Percentiles rank a stretch among this genome's conserved stretches.
These are phyloP conservation scores for Hypoxylon sp. DNA, from an alignment of 2,329 filamentous ascomycete species.

Conservation along the genomic window DNA sequence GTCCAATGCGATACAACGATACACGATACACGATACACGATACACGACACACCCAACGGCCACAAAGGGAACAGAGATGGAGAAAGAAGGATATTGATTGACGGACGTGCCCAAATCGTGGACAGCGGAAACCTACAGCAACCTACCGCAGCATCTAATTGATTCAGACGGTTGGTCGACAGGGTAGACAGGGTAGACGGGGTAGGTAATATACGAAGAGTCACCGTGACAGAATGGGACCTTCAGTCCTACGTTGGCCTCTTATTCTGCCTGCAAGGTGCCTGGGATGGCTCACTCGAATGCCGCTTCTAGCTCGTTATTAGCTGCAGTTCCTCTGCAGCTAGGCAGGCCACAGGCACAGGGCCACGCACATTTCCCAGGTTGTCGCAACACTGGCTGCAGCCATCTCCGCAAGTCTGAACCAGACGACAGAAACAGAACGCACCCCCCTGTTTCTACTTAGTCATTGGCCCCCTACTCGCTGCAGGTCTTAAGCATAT, in stretches of 20 bases:
- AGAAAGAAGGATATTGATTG: conserved; percentile 21
- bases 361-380: conserved; percentile 42
- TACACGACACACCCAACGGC: not conserved
- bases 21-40: too few species aligned
- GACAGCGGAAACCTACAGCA: conserved; percentile 32
- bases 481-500: conserved; percentile 20
- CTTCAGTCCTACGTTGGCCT: conserved; percentile 5
- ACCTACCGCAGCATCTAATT: conserved; percentile 27
- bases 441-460: conserved; percentile 9
- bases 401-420: conserved; percentile 29
- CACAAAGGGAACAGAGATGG: conserved; percentile 16
- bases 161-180: conserved; percentile 8
- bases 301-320: conserved; percentile 20
- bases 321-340: conserved; percentile 35
- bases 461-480: conserved; percentile 20
- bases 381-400: conserved; percentile 13
- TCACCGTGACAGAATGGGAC: conserved; percentile 10
- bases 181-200: not conserved
- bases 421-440: conserved; percentile 15
- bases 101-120: conserved; percentile 28
- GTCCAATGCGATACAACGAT: conserved; percentile 4
- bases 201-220: conserved; percentile 6
- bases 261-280: conserved; percentile 16
- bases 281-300: conserved; percentile 1
- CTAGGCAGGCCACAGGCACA: conserved; percentile 41